Evolutionary conservation across 768 basidiomycete genomes (phyloP), one percentile per base, ranked within the genome.

Genomic region (Boletus huronensis): DNA sequence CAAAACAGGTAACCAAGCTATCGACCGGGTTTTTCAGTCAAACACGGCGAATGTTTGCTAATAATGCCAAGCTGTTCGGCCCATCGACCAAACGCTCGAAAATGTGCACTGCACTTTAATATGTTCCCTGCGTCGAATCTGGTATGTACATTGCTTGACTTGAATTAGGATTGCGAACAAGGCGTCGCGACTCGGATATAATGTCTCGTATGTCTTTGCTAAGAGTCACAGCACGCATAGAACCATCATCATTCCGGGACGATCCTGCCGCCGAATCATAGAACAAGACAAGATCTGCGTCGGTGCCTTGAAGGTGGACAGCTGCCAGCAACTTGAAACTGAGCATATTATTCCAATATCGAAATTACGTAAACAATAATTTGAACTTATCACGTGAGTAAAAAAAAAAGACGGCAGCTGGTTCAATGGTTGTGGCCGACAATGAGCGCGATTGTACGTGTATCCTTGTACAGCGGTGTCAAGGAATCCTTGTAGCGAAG

Each of bases 1-100:
- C 62, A 58, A 62, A 64, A 58, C 23, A 29, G 52, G 62, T 9
- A 63, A 58, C 6, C 28, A 11, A 45, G 31, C n/a, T 7, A 6
- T 31, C 10, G 11, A 11, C 11, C 29, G 13, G 13, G 31, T 13
- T 9, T 39, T 23, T 40, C 29, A 23, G 3, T 51, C 52, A 14
- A 16, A 36, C 25, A 19, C n/a, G 2, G 13, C 25, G 5, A 23
- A n/a, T n/a, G n/a, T n/a, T 25, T 26, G 23, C 32, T 13, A 25
- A 17, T 38, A n/a, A n/a, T n/a, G 29, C 19, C 39, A 21, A 43
- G 29, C 26, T 32, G 32, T 26, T 23, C 10, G 14, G 21, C 14
- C 10, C 38, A 25, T 25, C 23, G 23, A 25, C 23, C 23, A 25
- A 25, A 25, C 23, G 23, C 23, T 8, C 13, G 13, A n/a, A 40